These are phyloP conservation scores for Aechmea fasciata DNA, from an alignment of 176 grass and related monocot species.

Conservation along the genomic window DNA sequence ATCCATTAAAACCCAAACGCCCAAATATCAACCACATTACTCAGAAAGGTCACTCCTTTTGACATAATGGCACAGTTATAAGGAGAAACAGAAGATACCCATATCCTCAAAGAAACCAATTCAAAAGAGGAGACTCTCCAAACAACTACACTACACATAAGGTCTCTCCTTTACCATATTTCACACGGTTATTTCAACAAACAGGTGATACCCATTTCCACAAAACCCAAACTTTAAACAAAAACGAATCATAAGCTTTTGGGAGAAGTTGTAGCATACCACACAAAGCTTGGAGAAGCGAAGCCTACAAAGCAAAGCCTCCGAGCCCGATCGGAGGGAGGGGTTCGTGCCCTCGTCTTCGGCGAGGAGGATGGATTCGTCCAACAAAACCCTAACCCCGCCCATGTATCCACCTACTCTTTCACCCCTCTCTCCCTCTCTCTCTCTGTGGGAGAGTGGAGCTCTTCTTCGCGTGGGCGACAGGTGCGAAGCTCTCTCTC, in stretches of 20 bases:
- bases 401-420: constrained; percentile 8
- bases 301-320: constrained; percentile 32
- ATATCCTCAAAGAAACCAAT: neutral
- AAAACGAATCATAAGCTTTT: neutral
- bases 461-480: no score
- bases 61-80: neutral
- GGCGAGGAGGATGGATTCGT: constrained; percentile 31
- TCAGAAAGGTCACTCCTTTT: constrained; percentile 3
- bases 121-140: no score
- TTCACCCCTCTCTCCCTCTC: neutral
- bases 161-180: no score
- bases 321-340: constrained; percentile 18
- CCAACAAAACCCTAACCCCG: constrained; percentile 27
- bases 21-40: neutral
- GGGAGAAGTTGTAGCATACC: constrained; percentile 15
- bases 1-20: no score
- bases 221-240: neutral
- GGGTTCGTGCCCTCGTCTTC: constrained; percentile 11
- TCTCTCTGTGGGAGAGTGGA: neutral
- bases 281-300: constrained; percentile 22
- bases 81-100: neutral
- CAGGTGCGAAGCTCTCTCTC: no score
- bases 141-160: no score
- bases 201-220: neutral
- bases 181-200: no score